Evolutionary conservation across 257 asterid species (phyloP), one percentile per base, ranked within the genome.

Genomic region (Solanum neorickii): DNA sequence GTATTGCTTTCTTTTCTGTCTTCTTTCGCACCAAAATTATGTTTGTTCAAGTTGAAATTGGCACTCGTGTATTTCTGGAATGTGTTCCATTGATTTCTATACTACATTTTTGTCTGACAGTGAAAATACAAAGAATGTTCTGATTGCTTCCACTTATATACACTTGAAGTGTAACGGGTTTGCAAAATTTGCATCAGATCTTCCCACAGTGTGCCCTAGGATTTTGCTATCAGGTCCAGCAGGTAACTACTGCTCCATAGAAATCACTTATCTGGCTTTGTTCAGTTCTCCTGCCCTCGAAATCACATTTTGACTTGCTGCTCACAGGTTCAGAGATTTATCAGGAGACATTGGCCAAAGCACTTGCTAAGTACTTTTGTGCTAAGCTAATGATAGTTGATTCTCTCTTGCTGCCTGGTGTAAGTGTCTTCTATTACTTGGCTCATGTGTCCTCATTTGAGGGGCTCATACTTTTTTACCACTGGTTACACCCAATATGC

Each of bases 141-240:
- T 96, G 88, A 92, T 95, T 89, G 94, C 98, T 87, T 94, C 99
- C 10, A 91, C 98, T 72, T 94, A 89, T 91, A 90, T 94, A 90
- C 96, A 92, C 89, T 89, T 96, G 92, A 94, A 92, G 93, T 88
- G 95, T 88, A 78, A 87, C 70, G 87, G 86, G 85, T 92, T 92
- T 73, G 88, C 91, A 25, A 93, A 94, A 91, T 92, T 88, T 86
- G 87, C 94, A 76, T 88, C 95, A 11, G 95, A 89, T 87, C 99
- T 96, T 87, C 94, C 97, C 59, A 90, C 96, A 10, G 88, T 96
- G 85, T 93, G 97, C 89, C 97, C 99, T 25, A 88, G 98, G 88
- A 94, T 96, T 84, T 90, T 95, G 86, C 91, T 96, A 90, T 95
- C 98, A 12, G 99, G 98, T 69, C 99, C 98, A 69, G 93, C 91